Conservation (phyloP, 495 filamentous ascomycete species). For the Chlorociboria aeruginascens region DNA sequence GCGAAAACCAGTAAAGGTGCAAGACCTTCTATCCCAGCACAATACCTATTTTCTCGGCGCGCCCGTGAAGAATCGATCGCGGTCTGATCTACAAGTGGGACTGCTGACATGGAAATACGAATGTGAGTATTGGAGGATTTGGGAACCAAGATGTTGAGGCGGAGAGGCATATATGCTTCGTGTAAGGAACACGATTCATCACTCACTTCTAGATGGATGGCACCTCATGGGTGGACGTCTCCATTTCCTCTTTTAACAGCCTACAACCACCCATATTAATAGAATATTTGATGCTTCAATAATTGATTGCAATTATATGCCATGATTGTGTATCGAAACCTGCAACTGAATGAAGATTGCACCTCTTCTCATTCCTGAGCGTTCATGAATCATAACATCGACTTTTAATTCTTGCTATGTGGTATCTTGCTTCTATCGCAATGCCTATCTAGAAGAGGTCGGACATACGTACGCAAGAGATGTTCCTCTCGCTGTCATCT, state of each 20-base stretch:
- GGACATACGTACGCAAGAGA: too few relatives aligned
- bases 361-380: neutral
- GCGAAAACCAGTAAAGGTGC: neutral
- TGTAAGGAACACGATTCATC: slow-evolving; percentile 4
- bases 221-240: slow-evolving; percentile 1
- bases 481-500: neutral
- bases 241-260: slow-evolving; percentile 6
- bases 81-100: too few relatives aligned
- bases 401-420: neutral
- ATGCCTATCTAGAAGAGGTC: neutral
- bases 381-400: neutral
- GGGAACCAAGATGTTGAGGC: neutral
- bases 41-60: neutral
- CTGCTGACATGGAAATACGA: neutral
- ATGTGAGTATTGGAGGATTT: neutral
- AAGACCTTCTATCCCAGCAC: neutral
- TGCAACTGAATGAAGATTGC: neutral
- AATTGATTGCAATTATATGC: too few relatives aligned
- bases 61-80: neutral
- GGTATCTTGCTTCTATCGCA: neutral
- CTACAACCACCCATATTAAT: slow-evolving; percentile 11
- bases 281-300: slow-evolving; percentile 10
- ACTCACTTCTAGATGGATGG: slow-evolving; percentile 15
- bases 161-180: too few relatives aligned
- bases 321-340: too few relatives aligned